Evolutionary conservation across 176 grass and related monocot genomes (phyloP).

Genomic region (Rhipidocladum racemiflorum): DNA sequence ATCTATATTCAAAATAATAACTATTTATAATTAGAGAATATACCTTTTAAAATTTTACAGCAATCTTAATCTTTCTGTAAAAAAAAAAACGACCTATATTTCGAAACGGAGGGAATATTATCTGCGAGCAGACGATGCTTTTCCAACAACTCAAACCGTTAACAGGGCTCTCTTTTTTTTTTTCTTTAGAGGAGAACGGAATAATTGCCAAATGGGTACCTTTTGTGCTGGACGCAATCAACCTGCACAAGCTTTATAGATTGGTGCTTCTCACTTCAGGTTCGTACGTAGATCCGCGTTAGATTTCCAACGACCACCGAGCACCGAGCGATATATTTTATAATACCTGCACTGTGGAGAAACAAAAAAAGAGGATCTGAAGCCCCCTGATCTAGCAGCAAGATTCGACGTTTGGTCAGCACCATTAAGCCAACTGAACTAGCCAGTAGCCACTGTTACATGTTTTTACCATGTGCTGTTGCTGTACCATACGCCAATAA

Average conservation of each 20-base stretch:
- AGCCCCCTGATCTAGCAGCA: background rate
- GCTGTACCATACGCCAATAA: conserved; percentile 2
- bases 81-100: too few species aligned
- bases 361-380: background rate
- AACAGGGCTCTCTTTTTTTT: background rate
- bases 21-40: too few species aligned
- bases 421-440: background rate
- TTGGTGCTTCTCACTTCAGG: background rate
- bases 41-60: too few species aligned
- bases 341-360: conserved; percentile 2
- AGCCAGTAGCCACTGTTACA: background rate
- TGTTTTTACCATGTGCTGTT: background rate
- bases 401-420: conserved; percentile 37
- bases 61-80: too few species aligned
- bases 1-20: too few species aligned
- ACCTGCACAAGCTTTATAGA: background rate
- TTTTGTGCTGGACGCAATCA: conserved; percentile 39
- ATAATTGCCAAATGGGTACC: background rate
- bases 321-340: background rate
- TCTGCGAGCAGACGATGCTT: conserved; percentile 7
- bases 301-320: conserved; percentile 23
- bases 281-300: background rate
- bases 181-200: background rate
- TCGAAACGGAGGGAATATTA: too few species aligned
- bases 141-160: conserved; percentile 29